phyloP scores from a whole-genome alignment of 495 filamentous ascomycete genomes.

The Talaromyces trachyspermus region DNA sequence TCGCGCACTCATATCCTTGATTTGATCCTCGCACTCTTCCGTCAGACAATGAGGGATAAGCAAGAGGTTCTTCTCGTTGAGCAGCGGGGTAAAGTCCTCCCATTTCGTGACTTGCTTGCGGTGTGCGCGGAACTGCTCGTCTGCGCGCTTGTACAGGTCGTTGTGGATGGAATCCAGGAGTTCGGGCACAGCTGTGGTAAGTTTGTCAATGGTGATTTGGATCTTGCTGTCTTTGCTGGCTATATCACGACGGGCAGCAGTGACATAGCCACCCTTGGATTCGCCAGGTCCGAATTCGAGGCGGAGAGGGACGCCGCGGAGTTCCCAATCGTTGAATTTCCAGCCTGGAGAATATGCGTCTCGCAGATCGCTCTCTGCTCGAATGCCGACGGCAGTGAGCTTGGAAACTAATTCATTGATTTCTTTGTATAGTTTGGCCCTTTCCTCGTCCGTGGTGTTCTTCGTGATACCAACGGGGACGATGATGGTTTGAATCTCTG shows the following conservation, averaged over 20 bases:
- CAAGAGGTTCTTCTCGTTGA: conserved; percentile 86
- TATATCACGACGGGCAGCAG: conserved; percentile 80
- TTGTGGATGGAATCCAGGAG: conserved; percentile 83
- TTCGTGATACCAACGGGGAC: conserved; percentile 92
- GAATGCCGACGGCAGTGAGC: conserved; percentile 59
- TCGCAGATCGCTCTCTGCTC: conserved; percentile 66
- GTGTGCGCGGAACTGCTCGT: conserved; percentile 67
- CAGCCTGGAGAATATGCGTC: conserved; percentile 87
- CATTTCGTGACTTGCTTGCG: conserved; percentile 74
- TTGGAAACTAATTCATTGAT: conserved; percentile 58
- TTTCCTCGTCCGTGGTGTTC: conserved; percentile 72
- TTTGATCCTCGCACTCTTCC: conserved; percentile 81
- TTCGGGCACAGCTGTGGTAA: conserved; percentile 62
- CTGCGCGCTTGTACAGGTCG: conserved; percentile 78
- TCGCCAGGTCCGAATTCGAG: conserved; percentile 95
- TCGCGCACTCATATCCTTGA: conserved; percentile 82
- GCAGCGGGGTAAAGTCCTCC: conserved; percentile 78
- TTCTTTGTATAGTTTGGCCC: conserved; percentile 59
- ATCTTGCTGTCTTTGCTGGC: conserved; percentile 58
- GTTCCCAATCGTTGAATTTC: conserved; percentile 98
- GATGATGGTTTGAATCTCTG: conserved; percentile 76
- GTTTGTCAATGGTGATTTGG: conserved; percentile 62
- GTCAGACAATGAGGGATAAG: conserved; percentile 79
- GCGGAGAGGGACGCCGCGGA: conserved; percentile 87
- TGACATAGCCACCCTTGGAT: conserved; percentile 71